Conservation (phyloP, 2,329 filamentous ascomycete species). For the Paracamarosporium sp. region DNA sequence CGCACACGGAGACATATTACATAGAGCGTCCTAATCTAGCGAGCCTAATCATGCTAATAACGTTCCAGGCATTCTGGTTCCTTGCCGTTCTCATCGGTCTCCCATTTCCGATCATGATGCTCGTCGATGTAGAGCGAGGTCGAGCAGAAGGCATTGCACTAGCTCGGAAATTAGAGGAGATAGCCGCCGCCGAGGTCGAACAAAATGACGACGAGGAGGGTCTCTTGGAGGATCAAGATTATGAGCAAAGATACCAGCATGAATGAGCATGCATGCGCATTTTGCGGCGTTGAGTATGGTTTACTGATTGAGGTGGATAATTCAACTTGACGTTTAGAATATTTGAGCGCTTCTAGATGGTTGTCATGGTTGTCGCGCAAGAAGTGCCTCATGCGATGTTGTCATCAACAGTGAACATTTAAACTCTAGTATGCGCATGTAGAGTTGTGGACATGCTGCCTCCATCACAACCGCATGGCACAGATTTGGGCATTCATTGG, state of each 20-base stretch:
- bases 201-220: constrained; percentile 16
- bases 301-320: neutral
- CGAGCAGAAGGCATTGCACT: constrained; percentile 51
- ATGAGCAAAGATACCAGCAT: constrained; percentile 16
- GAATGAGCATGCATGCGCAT: constrained; percentile 3
- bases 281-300: neutral
- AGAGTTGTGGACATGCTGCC: no score
- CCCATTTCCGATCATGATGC: constrained; percentile 82
- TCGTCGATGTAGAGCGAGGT: constrained; percentile 77
- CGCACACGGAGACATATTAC: no score
- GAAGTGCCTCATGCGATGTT: no score
- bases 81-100: constrained; percentile 82
- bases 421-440: no score
- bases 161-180: constrained; percentile 43
- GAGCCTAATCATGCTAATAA: neutral
- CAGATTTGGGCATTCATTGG: no score
- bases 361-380: no score
- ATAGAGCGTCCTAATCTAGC: neutral
- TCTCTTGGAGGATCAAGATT: constrained; percentile 18
- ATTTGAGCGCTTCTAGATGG: neutral
- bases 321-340: neutral
- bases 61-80: constrained; percentile 79
- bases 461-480: no score
- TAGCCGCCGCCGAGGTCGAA: constrained; percentile 19
- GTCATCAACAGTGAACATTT: no score